phyloP scores from a whole-genome alignment of 352 stramenopile species.

The Phytophthora pinifolia region DNA sequence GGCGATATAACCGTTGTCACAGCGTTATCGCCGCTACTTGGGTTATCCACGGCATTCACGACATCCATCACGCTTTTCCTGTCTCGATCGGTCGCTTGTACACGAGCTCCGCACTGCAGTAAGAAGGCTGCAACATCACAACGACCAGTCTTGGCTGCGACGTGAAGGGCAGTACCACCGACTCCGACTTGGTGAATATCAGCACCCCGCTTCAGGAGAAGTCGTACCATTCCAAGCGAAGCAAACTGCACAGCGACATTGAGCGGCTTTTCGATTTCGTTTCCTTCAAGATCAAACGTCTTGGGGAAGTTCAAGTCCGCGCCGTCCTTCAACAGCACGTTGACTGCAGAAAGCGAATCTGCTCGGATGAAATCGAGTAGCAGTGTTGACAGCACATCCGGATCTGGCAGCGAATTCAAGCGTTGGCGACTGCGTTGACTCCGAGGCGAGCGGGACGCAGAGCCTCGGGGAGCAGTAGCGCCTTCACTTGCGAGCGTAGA shows the following conservation, averaged over 20 bases:
- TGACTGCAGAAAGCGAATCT: conserved; percentile 75
- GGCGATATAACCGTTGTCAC: conserved; percentile 28
- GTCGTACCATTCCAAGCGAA: conserved; percentile 73
- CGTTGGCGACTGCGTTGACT: conserved; percentile 32
- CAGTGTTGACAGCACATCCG: conserved; percentile 58
- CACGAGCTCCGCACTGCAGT: conserved; percentile 70
- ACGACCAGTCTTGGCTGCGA: conserved; percentile 54
- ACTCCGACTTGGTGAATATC: conserved; percentile 61
- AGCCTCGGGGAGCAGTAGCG: conserved; percentile 1
- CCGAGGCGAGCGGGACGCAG: conserved; percentile 4
- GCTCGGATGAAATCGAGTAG: conserved; percentile 74
- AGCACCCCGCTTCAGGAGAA: conserved; percentile 75
- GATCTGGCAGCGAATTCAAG: conserved; percentile 57
- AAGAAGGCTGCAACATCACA: conserved; percentile 80
- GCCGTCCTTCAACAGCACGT: conserved; percentile 70
- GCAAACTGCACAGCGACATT: conserved; percentile 58
- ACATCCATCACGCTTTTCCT: conserved; percentile 56
- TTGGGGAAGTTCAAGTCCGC: conserved; percentile 66
- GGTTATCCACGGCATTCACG: conserved; percentile 25
- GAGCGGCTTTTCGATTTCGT: conserved; percentile 69
- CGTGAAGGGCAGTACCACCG: conserved; percentile 63
- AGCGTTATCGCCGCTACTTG: background rate
- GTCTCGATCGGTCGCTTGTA: conserved; percentile 47
- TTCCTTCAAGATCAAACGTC: conserved; percentile 42
- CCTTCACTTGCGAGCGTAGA: background rate